These are phyloP conservation scores for Scheffersomyces illinoinensis DNA, from an alignment of 1,139 yeast genomes.

Conservation along the genomic window DNA sequence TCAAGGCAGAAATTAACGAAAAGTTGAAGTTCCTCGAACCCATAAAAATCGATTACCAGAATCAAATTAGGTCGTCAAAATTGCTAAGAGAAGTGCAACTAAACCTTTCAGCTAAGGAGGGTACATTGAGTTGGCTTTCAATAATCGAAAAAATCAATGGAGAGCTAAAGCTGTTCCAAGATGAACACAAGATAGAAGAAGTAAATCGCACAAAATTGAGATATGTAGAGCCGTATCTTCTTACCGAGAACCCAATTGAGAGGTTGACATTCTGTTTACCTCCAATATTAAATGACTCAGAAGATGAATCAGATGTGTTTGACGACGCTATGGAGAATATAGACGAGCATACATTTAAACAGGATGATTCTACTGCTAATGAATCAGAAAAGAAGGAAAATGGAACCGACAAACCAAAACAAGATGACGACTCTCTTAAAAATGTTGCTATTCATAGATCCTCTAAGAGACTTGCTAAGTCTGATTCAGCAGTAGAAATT, in stretches of 20 bases:
- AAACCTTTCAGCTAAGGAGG: slow-evolving; percentile 5
- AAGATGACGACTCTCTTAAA: slow-evolving; percentile 4
- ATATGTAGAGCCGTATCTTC: slow-evolving; percentile 50
- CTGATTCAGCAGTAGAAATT: slow-evolving; percentile 21
- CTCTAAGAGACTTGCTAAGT: slow-evolving; percentile 38
- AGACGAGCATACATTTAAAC: not conserved
- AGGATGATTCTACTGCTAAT: slow-evolving; percentile 5
- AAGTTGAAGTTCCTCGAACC: slow-evolving; percentile 28
- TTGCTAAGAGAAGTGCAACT: slow-evolving; percentile 9
- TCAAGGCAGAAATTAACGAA: slow-evolving; percentile 3
- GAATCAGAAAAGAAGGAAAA: slow-evolving; percentile 5
- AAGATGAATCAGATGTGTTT: not conserved
- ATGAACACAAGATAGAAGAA: slow-evolving; percentile 33
- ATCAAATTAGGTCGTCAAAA: slow-evolving; percentile 16
- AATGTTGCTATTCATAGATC: slow-evolving; percentile 26
- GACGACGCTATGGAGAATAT: not conserved
- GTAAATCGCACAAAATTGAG: slow-evolving; percentile 36
- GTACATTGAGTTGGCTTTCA: slow-evolving; percentile 22
- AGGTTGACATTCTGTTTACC: slow-evolving; percentile 26
- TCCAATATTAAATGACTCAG: slow-evolving; percentile 1
- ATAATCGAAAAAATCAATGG: slow-evolving; percentile 28
- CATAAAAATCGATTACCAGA: slow-evolving; percentile 30
- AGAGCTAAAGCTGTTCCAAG: slow-evolving; percentile 29
- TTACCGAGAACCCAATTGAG: slow-evolving; percentile 51
- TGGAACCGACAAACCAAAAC: slow-evolving; percentile 5